phyloP scores from a whole-genome alignment of 768 basidiomycete species.

The Pulveroboletus sp. region DNA sequence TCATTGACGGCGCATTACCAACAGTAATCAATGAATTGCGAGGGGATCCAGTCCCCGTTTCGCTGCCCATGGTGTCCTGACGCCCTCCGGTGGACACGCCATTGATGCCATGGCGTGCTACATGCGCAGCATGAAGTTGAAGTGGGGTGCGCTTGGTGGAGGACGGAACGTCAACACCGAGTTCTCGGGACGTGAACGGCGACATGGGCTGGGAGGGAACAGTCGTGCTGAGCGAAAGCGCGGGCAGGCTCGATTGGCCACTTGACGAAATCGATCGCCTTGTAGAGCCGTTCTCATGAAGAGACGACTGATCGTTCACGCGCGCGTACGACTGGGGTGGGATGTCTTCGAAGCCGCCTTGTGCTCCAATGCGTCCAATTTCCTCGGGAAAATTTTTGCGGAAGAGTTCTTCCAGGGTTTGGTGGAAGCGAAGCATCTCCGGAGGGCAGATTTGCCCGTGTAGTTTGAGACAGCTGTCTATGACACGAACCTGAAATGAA shows the following conservation, averaged over 20 bases:
- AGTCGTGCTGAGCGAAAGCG: conserved; percentile 47
- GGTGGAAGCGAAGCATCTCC: conserved; percentile 91
- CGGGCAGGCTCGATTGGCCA: conserved; percentile 36
- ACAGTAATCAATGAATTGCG: conserved; percentile 76
- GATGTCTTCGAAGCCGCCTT: conserved; percentile 47
- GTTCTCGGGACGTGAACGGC: conserved; percentile 24
- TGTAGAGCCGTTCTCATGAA: conserved; percentile 44
- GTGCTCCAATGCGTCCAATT: conserved; percentile 64
- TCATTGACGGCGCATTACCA: conserved; percentile 40
- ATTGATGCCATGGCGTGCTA: conserved; percentile 78
- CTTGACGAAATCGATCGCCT: conserved; percentile 47
- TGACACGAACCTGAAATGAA: conserved; percentile 59
- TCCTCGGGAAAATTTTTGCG: conserved; percentile 81
- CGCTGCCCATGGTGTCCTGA: conserved; percentile 41
- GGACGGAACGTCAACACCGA: conserved; percentile 4
- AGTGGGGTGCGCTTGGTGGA: conserved; percentile 63
- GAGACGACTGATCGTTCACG: conserved; percentile 43
- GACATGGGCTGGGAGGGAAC: conserved; percentile 44
- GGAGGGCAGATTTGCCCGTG: conserved; percentile 78
- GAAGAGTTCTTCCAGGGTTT: conserved; percentile 82
- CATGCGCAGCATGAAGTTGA: conserved; percentile 74
- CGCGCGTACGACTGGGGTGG: conserved; percentile 36
- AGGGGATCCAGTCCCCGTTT: conserved; percentile 48
- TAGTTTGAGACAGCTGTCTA: conserved; percentile 79
- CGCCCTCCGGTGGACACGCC: conserved; percentile 76